phyloP scores from a whole-genome alignment of 2,329 filamentous ascomycete genomes.

The Penicillium decumbens region DNA sequence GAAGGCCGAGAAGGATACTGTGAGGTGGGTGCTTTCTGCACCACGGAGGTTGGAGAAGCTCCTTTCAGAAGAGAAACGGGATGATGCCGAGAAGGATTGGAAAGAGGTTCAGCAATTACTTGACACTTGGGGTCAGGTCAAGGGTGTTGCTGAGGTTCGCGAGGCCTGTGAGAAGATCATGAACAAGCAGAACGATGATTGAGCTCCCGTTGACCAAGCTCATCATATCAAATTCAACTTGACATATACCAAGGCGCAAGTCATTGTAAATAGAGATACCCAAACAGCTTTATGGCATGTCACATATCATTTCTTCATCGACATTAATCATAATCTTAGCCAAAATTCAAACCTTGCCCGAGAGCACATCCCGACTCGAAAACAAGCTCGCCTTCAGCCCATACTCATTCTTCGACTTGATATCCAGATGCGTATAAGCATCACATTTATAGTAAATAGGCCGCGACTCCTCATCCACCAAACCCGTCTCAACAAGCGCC shows the following conservation, averaged over 20 bases:
- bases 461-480: constrained; percentile 45
- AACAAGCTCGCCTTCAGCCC: constrained; percentile 53
- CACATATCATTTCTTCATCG: constrained; percentile 5
- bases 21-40: constrained; percentile 43
- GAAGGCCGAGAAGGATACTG: constrained; percentile 39
- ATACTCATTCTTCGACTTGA: constrained; percentile 58
- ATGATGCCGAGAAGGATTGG: constrained; percentile 44
- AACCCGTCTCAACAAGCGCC: constrained; percentile 57
- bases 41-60: constrained; percentile 39
- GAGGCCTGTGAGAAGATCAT: constrained; percentile 40
- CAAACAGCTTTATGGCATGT: constrained; percentile 2
- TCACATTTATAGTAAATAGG: constrained; percentile 76
- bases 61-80: constrained; percentile 35
- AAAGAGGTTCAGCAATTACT: constrained; percentile 37
- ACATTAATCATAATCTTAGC: background rate
- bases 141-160: constrained; percentile 41
- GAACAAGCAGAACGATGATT: constrained; percentile 22
- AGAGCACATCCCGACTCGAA: constrained; percentile 38
- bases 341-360: constrained; percentile 19
- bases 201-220: constrained; percentile 9
- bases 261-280: constrained; percentile 12
- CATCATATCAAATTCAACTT: background rate
- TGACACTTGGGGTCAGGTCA: constrained; percentile 41
- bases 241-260: background rate
- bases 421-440: constrained; percentile 63